Base-by-base conservation (phyloP, 176 grass and related monocot species). In the Cenchrus purpureus region DNA sequence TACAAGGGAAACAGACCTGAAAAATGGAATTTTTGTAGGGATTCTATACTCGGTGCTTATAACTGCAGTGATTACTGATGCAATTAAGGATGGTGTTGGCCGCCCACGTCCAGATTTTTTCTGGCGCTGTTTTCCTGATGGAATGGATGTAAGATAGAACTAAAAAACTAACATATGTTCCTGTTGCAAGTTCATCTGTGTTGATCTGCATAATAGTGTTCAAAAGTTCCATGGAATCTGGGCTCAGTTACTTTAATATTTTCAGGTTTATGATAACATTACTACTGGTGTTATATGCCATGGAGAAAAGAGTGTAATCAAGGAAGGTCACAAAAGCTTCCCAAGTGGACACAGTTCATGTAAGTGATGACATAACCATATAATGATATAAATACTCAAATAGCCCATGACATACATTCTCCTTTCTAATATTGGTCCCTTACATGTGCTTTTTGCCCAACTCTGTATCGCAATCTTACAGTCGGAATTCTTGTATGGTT, bases 41-140 rank as follows among this genome's bases (percentile, higher is more conserved):
- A 91, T 99, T 88, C 84, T 99, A 61, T 99, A 89, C 74, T 94
- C 97, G 12, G 97, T 99, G 73, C 90, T 99, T 57, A 96, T 99
- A 86, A 99, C 97, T 84, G 93, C 73, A 42, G 93, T 99, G 28
- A 87, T 99, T 85, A 99, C 97, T 60, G 97, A 99, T 89, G 93
- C 93, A 42, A 94, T 99, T 77, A 99, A 99, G 88, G 97, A 96
- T 89, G 93, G 86, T 49, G 93, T 96, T 77, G 97, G 97, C 19
- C 79, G 96, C 65, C 96, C 96, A 66, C 93, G 96, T 14, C 93
- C 96, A 53, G 96, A 95, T 90, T 98, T 98, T 85, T 98, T 94
- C 81, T 98, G 96, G 97, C 93, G 93, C 10, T 98, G 97, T 88
- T 99, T 99, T 86, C 97, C 97, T 77, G 88, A 99, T 92, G 97